Evolutionary conservation across 208 protist genomes (phyloP), one percentile per base, ranked within the genome.

Genomic region (Trypanosoma boissoni): DNA sequence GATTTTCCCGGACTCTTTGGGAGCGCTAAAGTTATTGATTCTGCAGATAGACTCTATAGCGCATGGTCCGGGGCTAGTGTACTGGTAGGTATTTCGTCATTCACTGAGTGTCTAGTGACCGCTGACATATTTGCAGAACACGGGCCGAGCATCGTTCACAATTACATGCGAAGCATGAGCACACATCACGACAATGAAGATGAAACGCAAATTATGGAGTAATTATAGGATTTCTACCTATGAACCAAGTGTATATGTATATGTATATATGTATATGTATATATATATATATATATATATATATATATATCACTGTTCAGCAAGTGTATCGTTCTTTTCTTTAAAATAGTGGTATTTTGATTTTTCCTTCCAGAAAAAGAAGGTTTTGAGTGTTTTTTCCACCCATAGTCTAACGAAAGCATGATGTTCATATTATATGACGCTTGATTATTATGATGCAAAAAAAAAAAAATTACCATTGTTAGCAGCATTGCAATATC

Each of bases 1-100:
- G 45, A 60, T 18, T 68, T 68, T 45, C 63, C 63, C 21, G 63
- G 63, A 7, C 48, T 68, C n/a, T 68, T 68, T 53, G 53, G 53
- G 1, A 55, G 53, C 31, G 63, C 56, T 8, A 68, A 68, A 24
- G 63, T 68, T 8, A 58, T 68, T 37, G 63, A 29, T 20, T 23
- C 63, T 1, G 10, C 44, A 2, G 63, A 68, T 23, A 42, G 53
- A 1, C 34, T 34, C 26, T 62, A 61, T 28, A 62, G 43, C 24
- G 63, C 44, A 3, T 68, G 63, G 63, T 58, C 63, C 9, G 63
- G 63, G 0, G 63, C 63, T 7, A 59, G 51, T 45, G 63, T 68
- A 3, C 50, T 68, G 28, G 63, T 53, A 20, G 54, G 54, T 27
- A 23, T 68, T 28, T 52, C 63, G 21, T 43, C 63, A 3, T 68